Evolutionary conservation across 257 asterid genomes (phyloP).

Genomic region (Mitragyna speciosa): DNA sequence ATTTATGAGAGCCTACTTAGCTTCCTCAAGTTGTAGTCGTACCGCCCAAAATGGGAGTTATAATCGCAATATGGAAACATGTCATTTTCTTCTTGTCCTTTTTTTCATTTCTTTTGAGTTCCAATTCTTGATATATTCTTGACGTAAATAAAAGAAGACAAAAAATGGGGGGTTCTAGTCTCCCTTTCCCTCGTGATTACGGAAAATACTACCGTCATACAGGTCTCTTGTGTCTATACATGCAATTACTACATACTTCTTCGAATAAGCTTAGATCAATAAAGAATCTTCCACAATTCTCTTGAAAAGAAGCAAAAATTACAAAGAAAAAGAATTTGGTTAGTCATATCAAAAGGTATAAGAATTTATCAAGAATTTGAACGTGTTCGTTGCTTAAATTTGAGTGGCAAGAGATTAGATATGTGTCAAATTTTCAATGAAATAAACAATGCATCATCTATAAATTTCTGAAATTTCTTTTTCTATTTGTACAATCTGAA

Average conservation of each 20-base stretch:
- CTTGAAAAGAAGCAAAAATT: neutral
- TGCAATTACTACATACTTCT: neutral
- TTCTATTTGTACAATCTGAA: neutral
- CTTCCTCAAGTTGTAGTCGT: constrained; percentile 2
- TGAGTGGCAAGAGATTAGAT: too few relatives aligned
- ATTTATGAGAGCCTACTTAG: neutral
- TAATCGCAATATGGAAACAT: constrained; percentile 8
- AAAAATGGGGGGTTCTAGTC: too few relatives aligned
- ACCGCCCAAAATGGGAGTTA: constrained; percentile 24
- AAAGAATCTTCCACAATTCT: neutral
- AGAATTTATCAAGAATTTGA: neutral
- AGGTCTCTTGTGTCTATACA: neutral
- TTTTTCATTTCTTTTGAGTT: neutral
- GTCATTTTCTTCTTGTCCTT: constrained; percentile 7
- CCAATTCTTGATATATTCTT: neutral
- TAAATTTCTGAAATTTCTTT: neutral
- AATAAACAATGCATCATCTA: neutral
- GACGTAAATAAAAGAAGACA: neutral
- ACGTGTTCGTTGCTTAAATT: too few relatives aligned
- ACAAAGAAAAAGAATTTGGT: neutral
- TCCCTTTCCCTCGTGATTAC: neutral
- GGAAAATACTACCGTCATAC: neutral
- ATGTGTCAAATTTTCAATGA: neutral
- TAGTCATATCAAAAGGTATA: neutral
- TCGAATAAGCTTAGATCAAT: neutral